A percentile compares a stretch with the other conserved stretches of the same genome.
These are phyloP conservation scores for Fusarium chaquense DNA, from an alignment of 2,329 filamentous ascomycete genomes.

Conservation along the genomic window DNA sequence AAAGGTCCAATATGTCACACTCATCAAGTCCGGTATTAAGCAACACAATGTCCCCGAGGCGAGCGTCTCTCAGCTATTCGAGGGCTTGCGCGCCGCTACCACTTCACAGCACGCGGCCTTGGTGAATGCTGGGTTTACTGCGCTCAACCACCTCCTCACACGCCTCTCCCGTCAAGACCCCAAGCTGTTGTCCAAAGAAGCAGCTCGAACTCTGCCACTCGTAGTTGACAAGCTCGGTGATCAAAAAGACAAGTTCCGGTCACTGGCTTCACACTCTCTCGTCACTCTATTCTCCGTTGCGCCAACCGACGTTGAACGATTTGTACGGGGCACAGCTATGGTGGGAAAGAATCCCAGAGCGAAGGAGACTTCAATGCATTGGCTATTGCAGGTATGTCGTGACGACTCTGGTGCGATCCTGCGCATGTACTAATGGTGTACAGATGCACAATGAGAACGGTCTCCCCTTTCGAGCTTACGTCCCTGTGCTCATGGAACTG, in stretches of 20 bases:
- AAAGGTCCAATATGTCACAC: constrained; percentile 78
- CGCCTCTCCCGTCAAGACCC: constrained; percentile 87
- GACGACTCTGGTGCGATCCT: background rate
- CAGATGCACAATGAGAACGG: constrained; percentile 85
- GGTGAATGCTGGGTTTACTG: constrained; percentile 86
- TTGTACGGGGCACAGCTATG: constrained; percentile 82
- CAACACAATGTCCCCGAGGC: constrained; percentile 88
- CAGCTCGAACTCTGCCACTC: constrained; percentile 76
- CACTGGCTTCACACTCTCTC: constrained; percentile 79
- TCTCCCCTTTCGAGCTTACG: constrained; percentile 85
- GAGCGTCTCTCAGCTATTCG: constrained; percentile 79
- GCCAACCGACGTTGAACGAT: constrained; percentile 80
- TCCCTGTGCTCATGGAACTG: constrained; percentile 83
- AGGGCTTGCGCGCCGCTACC: constrained; percentile 81
- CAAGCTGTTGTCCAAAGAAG: constrained; percentile 76
- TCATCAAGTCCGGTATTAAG: constrained; percentile 89
- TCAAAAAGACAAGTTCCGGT: constrained; percentile 84
- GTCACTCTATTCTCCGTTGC: constrained; percentile 80
- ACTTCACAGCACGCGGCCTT: constrained; percentile 81
- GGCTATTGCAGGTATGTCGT: constrained; percentile 77
- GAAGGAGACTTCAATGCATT: constrained; percentile 86
- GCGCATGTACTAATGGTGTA: constrained; percentile 24
- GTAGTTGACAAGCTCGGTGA: constrained; percentile 90
- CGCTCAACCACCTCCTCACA: constrained; percentile 87
- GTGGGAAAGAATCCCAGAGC: constrained; percentile 83